Evolutionary conservation across 2,329 filamentous ascomycete species (phyloP), one percentile per base, ranked within the genome.

Genomic region (Seiridium unicorne): DNA sequence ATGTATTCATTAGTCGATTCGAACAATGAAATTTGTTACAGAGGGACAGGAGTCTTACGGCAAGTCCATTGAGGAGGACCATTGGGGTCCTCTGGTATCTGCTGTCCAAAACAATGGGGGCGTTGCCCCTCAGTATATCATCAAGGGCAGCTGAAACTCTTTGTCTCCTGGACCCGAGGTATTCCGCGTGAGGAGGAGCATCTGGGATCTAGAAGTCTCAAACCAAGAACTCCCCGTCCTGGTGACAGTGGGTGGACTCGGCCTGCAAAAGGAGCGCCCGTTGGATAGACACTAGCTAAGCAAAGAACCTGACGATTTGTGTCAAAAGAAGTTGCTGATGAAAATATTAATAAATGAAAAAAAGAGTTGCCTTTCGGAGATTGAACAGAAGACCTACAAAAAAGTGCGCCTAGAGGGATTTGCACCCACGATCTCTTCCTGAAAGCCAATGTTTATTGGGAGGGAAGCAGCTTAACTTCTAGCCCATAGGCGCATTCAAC

Each of bases 391-490:
- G 18, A 51, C 49, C 32, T 35, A 51, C 49, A 51, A 58, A 48
- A 58, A 57, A 60, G 13, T 72, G 68, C 69, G 64, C 48, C 65
- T 58, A 61, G 66, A 68, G 67, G 67, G 70, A 70, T 66, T 72
- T 66, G 70, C 68, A 72, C 70, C 66, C 69, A 58, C 35, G 57
- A 36, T 54, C 42, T 54, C 44, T 49, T 49, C 46, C 49, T 51
- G 31, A 26, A 26, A 26, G 18, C 18, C 18, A 26, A 26, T 26
- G 38, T 13, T 32, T 32, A 10, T 8, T 66, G 68, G 68, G 67
- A 67, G 67, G 64, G 66, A 65, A 70, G 63, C 59, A 62, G 65
- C 67, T 68, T 70, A 67, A 72, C 70, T 70, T 65, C 70, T 71
- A 67, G 68, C 65, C 62, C 60, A 69, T 56, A 56, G 63, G 65